These are phyloP conservation scores for Globisporangium nunn DNA, from an alignment of 352 stramenopile species.

Conservation along the genomic window DNA sequence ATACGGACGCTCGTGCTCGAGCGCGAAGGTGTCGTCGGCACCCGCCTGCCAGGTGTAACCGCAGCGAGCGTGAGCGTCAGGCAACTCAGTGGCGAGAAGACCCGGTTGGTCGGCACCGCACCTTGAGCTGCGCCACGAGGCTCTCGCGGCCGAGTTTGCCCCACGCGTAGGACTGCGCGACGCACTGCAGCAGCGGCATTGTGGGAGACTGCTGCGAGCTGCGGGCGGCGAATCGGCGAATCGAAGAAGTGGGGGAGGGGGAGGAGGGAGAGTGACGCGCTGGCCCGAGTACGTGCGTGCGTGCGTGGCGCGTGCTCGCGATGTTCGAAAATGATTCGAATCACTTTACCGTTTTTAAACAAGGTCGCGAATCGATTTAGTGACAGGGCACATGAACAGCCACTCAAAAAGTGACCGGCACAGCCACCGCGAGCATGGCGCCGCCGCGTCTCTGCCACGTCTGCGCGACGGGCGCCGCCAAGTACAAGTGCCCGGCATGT, in stretches of 20 bases:
- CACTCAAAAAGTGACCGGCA: background rate
- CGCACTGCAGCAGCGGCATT: slow-evolving; percentile 78
- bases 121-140: slow-evolving; percentile 85
- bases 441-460: slow-evolving; percentile 35
- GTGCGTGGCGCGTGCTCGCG: too few relatives aligned
- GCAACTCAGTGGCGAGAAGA: background rate
- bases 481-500: slow-evolving; percentile 82
- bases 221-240: slow-evolving; percentile 3
- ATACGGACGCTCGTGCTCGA: slow-evolving; percentile 47
- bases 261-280: too few relatives aligned
- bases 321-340: too few relatives aligned
- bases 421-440: slow-evolving; percentile 16
- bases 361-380: too few relatives aligned
- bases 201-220: background rate
- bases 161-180: slow-evolving; percentile 89
- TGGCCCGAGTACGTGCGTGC: too few relatives aligned
- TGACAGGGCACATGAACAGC: background rate
- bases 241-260: too few relatives aligned
- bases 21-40: slow-evolving; percentile 34
- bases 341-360: too few relatives aligned
- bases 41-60: slow-evolving; percentile 25
- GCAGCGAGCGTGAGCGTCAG: background rate
- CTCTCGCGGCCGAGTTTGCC: slow-evolving; percentile 80
- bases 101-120: slow-evolving; percentile 8
- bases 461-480: slow-evolving; percentile 44